Conservation (phyloP, 305 asterid species). For the Galium porrigens region DNA sequence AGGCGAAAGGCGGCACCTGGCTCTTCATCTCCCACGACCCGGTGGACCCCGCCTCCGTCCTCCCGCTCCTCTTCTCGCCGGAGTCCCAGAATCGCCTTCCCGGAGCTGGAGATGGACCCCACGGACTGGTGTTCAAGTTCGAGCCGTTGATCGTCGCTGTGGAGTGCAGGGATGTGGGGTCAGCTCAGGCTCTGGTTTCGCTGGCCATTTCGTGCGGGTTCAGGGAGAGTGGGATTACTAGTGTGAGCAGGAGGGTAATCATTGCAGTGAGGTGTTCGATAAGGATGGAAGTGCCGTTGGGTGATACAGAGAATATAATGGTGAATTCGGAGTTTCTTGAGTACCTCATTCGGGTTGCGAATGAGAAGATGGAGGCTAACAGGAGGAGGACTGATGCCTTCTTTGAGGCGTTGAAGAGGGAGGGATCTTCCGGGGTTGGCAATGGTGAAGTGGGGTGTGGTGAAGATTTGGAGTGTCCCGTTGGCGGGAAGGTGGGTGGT, state of each 20-base stretch:
- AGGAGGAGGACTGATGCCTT: constrained; percentile 59
- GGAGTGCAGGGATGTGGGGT: constrained; percentile 52
- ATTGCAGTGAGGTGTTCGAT: constrained; percentile 77
- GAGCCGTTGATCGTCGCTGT: constrained; percentile 89
- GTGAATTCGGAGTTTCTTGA: constrained; percentile 56
- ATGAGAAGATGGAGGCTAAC: constrained; percentile 73
- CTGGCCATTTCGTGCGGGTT: constrained; percentile 74
- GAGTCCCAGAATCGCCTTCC: constrained; percentile 9
- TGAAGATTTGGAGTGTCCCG: constrained; percentile 20
- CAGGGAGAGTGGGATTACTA: constrained; percentile 92
- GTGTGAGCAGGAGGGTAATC: constrained; percentile 61
- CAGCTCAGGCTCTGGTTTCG: constrained; percentile 63
- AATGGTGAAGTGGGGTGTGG: constrained; percentile 19
- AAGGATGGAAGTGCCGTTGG: constrained; percentile 79
- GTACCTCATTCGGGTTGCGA: constrained; percentile 62
- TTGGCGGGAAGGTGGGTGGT: constrained; percentile 17
- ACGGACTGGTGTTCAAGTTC: constrained; percentile 50
- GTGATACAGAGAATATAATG: constrained; percentile 42
- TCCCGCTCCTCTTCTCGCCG: constrained; percentile 35
- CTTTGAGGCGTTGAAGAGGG: constrained; percentile 30
- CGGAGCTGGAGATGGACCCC: constrained; percentile 10
- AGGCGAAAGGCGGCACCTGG: constrained; percentile 90
- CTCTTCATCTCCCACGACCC: constrained; percentile 69
- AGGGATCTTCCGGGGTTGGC: constrained; percentile 30
- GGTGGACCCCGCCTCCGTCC: constrained; percentile 31